Evolutionary conservation across 257 asterid species (phyloP).

Genomic region (Solanum etuberosum): DNA sequence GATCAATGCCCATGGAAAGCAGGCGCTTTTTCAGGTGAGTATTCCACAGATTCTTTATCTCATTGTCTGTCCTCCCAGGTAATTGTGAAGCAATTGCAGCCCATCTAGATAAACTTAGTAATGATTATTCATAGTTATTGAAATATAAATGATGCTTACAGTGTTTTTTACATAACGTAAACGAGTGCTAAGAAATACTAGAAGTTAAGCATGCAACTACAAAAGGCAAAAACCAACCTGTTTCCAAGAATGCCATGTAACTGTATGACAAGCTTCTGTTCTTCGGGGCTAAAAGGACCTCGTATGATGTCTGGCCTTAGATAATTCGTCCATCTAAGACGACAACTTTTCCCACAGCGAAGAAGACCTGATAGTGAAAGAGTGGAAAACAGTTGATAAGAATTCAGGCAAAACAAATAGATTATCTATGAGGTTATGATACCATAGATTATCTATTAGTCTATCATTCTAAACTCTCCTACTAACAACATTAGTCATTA

Average conservation of each 20-base stretch:
- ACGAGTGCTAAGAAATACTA: neutral
- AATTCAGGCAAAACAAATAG: neutral
- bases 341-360: conserved; percentile 94
- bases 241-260: conserved; percentile 90
- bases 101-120: conserved; percentile 39
- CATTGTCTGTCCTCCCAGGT: conserved; percentile 90
- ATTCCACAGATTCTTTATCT: conserved; percentile 93
- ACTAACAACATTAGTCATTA: neutral
- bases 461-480: neutral
- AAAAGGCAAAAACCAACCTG: conserved; percentile 30
- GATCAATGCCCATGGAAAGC: conserved; percentile 70
- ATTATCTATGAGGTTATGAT: neutral
- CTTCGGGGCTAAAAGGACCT: conserved; percentile 70
- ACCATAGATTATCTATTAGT: neutral
- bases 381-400: neutral
- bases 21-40: conserved; percentile 81
- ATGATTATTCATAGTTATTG: neutral
- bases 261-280: conserved; percentile 85
- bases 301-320: conserved; percentile 91
- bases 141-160: neutral
- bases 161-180: neutral
- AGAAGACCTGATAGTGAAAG: conserved; percentile 45
- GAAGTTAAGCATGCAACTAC: neutral
- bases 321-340: conserved; percentile 87
- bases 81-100: conserved; percentile 90